These are phyloP conservation scores for Mycena metata DNA, from an alignment of 768 basidiomycete species.

Conservation along the genomic window DNA sequence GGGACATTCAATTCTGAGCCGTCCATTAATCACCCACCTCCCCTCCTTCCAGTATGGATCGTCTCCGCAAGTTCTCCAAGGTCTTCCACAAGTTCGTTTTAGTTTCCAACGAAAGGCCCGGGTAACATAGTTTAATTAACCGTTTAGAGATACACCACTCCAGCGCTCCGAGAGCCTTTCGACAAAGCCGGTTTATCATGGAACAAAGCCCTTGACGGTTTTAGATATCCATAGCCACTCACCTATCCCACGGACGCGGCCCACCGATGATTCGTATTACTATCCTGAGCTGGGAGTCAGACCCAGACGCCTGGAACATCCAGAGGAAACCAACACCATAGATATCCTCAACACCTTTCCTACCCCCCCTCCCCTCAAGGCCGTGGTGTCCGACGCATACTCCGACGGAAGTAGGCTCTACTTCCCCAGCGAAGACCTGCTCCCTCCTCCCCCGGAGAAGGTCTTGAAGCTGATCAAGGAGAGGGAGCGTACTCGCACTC, in stretches of 20 bases:
- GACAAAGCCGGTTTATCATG: conserved; percentile 24
- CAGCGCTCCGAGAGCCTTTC: background rate
- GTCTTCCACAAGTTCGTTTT: conserved; percentile 27
- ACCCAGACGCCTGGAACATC: background rate
- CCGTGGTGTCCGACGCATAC: conserved; percentile 5
- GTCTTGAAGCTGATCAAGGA: conserved; percentile 21
- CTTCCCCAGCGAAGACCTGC: conserved; percentile 23
- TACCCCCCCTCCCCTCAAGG: conserved; percentile 14
- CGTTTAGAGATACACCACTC: background rate
- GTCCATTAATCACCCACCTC: background rate
- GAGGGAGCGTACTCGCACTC: conserved; percentile 16
- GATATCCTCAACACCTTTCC: conserved; percentile 27
- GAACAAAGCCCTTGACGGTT: conserved; percentile 26
- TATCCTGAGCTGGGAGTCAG: conserved; percentile 14
- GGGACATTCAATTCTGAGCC: no score
- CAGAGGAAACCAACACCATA: background rate
- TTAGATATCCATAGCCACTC: conserved; percentile 29
- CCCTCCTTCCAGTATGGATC: background rate
- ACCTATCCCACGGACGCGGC: background rate
- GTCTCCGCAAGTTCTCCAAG: conserved; percentile 32
- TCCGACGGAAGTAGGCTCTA: conserved; percentile 16
- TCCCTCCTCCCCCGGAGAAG: conserved; percentile 29
- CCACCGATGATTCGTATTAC: background rate
- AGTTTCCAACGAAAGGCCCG: background rate
- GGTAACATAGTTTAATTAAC: conserved; percentile 18